A percentile compares a stretch with the other conserved stretches of the same genome.
phyloP scores from a whole-genome alignment of 345 rosid genomes.

The Heritiera fomes region DNA sequence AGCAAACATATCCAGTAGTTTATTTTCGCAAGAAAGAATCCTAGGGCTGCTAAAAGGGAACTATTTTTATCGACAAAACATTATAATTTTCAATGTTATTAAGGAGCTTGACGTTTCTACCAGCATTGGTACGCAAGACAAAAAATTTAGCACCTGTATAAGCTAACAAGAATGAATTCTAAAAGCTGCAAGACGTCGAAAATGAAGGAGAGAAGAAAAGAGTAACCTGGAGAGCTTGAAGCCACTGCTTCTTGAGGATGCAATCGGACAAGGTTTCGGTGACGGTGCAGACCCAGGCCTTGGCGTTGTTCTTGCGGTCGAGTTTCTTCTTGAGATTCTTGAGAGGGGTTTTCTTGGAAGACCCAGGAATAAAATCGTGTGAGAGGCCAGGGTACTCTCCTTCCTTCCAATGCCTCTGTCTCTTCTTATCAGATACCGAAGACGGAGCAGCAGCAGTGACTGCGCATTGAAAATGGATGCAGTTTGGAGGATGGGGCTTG shows the following conservation, averaged over 20 bases:
- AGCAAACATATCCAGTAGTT: conserved; percentile 15
- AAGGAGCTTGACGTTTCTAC: background rate
- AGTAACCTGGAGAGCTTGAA: conserved; percentile 72
- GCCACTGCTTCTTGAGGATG: conserved; percentile 78
- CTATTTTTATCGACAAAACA: background rate
- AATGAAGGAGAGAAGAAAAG: background rate
- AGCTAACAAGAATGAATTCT: background rate
- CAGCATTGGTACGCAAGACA: background rate
- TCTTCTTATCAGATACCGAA: conserved; percentile 43
- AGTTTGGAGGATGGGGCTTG: conserved; percentile 12
- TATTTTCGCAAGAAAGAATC: background rate
- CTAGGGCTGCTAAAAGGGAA: background rate
- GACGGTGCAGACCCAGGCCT: conserved; percentile 79
- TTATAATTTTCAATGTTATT: background rate
- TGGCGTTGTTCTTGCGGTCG: conserved; percentile 60
- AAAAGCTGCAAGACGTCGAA: background rate
- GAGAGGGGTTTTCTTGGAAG: conserved; percentile 49
- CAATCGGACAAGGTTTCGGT: conserved; percentile 75
- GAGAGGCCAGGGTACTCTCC: conserved; percentile 74
- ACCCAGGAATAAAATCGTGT: conserved; percentile 23
- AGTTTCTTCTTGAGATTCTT: conserved; percentile 76
- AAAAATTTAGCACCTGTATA: background rate
- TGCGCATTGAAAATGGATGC: conserved; percentile 31
- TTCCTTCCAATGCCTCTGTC: conserved; percentile 70
- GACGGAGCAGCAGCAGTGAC: conserved; percentile 39